Evolutionary conservation across 257 asterid species (phyloP).

Genomic region (Ocimum tenuiflorum): DNA sequence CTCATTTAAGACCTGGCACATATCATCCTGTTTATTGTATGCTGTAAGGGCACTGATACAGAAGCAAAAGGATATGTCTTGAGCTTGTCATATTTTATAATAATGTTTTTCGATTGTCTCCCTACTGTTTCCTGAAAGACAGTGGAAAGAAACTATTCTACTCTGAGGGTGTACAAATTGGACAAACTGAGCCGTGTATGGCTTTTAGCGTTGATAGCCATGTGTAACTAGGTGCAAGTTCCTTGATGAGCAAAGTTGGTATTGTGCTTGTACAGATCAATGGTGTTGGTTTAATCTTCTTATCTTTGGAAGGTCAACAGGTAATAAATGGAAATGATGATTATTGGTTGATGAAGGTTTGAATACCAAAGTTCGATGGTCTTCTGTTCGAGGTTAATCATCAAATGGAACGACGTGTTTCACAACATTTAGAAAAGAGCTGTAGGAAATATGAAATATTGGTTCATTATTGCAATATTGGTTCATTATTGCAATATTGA

Average conservation of each 20-base stretch:
- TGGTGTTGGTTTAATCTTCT: slow-evolving; percentile 7
- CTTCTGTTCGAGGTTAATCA: slow-evolving; percentile 15
- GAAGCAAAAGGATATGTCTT: slow-evolving; percentile 29
- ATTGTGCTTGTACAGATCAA: not conserved
- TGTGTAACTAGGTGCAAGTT: not conserved
- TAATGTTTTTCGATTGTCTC: slow-evolving; percentile 23
- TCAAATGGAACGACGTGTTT: slow-evolving; percentile 18
- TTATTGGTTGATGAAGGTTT: slow-evolving; percentile 7
- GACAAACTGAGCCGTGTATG: slow-evolving; percentile 23
- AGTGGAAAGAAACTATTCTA: slow-evolving; percentile 16
- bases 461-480: slow-evolving; percentile 15
- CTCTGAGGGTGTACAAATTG: slow-evolving; percentile 25
- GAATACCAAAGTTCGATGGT: slow-evolving; percentile 7
- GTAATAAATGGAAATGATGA: slow-evolving; percentile 21
- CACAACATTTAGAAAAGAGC: slow-evolving; percentile 14
- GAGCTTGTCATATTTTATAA: slow-evolving; percentile 23
- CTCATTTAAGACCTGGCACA: slow-evolving; percentile 19
- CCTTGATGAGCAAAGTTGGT: slow-evolving; percentile 20
- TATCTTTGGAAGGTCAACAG: slow-evolving; percentile 13
- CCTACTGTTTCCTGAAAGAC: slow-evolving; percentile 17
- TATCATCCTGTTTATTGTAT: slow-evolving; percentile 30
- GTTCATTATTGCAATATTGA: slow-evolving; percentile 6
- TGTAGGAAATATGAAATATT: slow-evolving; percentile 6
- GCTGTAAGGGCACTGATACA: slow-evolving; percentile 37
- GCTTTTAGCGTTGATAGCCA: slow-evolving; percentile 16